A percentile compares a stretch with the other conserved stretches of the same genome.
These are phyloP conservation scores for Colletotrichum plurivorum DNA, from an alignment of 2,329 filamentous ascomycete genomes.

Conservation along the genomic window DNA sequence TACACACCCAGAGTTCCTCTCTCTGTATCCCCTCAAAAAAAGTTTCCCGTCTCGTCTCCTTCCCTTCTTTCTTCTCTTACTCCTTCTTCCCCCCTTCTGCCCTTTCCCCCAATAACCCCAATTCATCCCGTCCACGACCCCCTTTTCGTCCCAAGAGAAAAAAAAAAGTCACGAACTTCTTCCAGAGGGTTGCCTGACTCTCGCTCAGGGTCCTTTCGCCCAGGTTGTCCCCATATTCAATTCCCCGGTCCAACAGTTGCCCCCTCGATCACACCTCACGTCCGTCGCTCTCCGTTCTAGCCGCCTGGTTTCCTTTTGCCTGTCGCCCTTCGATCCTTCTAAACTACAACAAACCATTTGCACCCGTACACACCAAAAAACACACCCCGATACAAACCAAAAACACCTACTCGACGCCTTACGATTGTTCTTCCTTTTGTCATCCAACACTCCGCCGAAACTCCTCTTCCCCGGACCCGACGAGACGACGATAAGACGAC, in stretches of 20 bases:
- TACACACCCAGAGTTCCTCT: constrained; percentile 28
- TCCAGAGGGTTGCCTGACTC: constrained; percentile 24
- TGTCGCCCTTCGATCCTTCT: constrained; percentile 41
- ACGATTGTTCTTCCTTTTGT: constrained; percentile 27
- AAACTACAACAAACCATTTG: constrained; percentile 5
- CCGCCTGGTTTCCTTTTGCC: constrained; percentile 46
- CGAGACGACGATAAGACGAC: constrained; percentile 27
- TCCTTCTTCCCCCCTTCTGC: constrained; percentile 27
- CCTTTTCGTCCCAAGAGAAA: constrained; percentile 19
- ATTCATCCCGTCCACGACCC: constrained; percentile 27
- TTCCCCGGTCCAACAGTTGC: constrained; percentile 26
- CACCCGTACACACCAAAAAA: constrained; percentile 25
- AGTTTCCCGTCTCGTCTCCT: constrained; percentile 28
- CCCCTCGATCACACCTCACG: constrained; percentile 25
- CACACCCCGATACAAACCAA: background rate
- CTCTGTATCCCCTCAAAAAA: constrained; percentile 40
- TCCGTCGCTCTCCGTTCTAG: constrained; percentile 41
- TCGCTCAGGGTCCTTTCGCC: constrained; percentile 32
- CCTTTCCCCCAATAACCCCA: constrained; percentile 22
- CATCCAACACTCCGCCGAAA: constrained; percentile 1
- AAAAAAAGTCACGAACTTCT: constrained; percentile 16
- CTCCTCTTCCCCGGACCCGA: constrained; percentile 17
- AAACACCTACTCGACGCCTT: constrained; percentile 18
- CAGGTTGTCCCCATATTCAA: constrained; percentile 27
- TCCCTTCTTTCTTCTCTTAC: constrained; percentile 23